Evolutionary conservation across 257 asterid genomes (phyloP), one percentile per base, ranked within the genome.

Genomic region (Solanum raphanifolium): DNA sequence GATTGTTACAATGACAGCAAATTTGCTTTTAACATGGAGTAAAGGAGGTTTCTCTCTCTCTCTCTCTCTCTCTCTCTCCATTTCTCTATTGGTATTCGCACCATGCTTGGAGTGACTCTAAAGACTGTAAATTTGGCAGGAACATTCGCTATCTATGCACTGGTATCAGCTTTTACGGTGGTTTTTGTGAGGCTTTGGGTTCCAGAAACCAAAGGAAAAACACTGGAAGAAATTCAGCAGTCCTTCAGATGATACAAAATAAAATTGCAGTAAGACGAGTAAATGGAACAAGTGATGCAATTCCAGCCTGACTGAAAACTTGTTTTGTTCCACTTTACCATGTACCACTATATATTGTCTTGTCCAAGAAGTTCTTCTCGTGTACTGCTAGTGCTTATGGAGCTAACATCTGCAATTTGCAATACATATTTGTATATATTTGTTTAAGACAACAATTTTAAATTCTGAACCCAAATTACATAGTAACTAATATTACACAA

Each of bases 171-270:
- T 31, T 93, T 94, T 86, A 93, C 98, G 0, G 84, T 93, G 23
- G 92, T 72, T 39, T 93, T 95, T 87, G 95, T 94, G 87, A 89
- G 89, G 38, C 46, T 94, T 88, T 94, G 98, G 94, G 96, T 96
- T 86, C 99, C 99, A 39, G 98, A 96, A 88, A 96, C 98, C 86
- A 94, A 95, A 92, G 99, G 99, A 81, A 94, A 87, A 90, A 95
- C 98, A 25, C 90, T 96, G 66, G 99, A 96, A 93, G 98, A 95
- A 88, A 96, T 95, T 72, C 95, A 96, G 78, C 86, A 55, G 48
- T 94, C 91, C 86, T 95, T 94, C 89, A 95, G 91, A 90, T 93
- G 94, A 94, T 86, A 18, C 41, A 31, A 46, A 46, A 81, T 46
- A 46, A 81, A 81, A 27, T 46, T 81, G 68, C 27, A 27, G 68